These are phyloP conservation scores for Echeveria elegans DNA, from an alignment of 164 flowering plant species.

Conservation along the genomic window DNA sequence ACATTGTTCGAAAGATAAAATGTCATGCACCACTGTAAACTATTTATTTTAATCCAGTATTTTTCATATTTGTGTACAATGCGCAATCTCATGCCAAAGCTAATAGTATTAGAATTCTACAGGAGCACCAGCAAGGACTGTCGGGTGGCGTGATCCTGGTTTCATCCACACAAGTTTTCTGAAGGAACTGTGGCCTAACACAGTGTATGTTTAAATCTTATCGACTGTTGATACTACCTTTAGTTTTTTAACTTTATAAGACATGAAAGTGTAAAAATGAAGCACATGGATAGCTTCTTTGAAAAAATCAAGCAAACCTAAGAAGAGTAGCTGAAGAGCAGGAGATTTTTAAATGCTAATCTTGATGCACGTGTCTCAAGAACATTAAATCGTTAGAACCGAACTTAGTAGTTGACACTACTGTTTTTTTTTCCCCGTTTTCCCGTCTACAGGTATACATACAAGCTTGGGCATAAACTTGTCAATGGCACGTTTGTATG, in stretches of 20 bases:
- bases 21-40: not conserved
- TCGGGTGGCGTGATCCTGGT: slow-evolving; percentile 99
- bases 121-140: slow-evolving; percentile 93
- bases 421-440: not conserved
- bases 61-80: not conserved
- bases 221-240: not conserved
- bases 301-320: too few relatives aligned
- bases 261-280: not conserved
- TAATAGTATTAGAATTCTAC: slow-evolving; percentile 12
- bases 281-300: too few relatives aligned
- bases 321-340: too few relatives aligned
- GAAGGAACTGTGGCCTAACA: slow-evolving; percentile 79
- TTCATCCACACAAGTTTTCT: slow-evolving; percentile 77
- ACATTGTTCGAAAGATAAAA: not conserved
- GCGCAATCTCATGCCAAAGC: not conserved
- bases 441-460: slow-evolving; percentile 46
- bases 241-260: not conserved
- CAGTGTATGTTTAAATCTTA: slow-evolving; percentile 26
- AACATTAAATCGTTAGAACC: not conserved
- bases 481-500: slow-evolving; percentile 37
- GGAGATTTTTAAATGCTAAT: too few relatives aligned
- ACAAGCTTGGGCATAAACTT: slow-evolving; percentile 52
- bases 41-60: too few relatives aligned
- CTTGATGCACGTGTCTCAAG: not conserved
- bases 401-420: slow-evolving; percentile 5